Evolutionary conservation across 164 flowering plant genomes (phyloP).

Genomic region (Cinnamomum micranthum): DNA sequence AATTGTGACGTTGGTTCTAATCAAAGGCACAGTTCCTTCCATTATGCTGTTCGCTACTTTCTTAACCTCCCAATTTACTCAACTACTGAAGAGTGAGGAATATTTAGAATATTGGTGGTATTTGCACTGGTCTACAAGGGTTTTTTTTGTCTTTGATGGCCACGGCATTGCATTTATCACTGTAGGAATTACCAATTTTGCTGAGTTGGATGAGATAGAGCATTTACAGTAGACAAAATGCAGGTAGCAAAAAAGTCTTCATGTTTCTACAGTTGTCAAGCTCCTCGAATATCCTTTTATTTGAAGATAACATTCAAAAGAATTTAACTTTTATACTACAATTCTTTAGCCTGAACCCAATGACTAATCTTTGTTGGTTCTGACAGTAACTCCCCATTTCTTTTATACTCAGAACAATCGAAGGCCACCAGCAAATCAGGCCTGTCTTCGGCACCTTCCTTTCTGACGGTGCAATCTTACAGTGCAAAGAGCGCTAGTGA

Average conservation of each 20-base stretch:
- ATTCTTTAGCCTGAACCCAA: not conserved
- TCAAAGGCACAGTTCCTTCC: not conserved
- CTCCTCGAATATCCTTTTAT: not conserved
- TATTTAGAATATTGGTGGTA: not conserved
- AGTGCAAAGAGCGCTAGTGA: conserved; percentile 15
- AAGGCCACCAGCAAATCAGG: not conserved
- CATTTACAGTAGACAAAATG: not conserved
- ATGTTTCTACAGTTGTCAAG: not conserved
- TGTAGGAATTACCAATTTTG: not conserved
- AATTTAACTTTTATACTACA: not conserved
- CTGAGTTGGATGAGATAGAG: not conserved
- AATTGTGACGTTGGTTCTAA: not conserved
- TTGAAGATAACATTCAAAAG: not conserved
- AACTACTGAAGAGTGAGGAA: not conserved
- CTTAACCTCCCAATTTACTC: not conserved
- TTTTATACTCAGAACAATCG: not conserved
- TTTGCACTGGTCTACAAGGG: not conserved
- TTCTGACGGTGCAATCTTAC: conserved; percentile 34
- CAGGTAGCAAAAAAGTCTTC: not conserved
- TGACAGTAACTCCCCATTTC: not conserved
- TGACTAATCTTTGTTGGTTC: not conserved
- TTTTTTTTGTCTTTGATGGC: not conserved
- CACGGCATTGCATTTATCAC: not conserved
- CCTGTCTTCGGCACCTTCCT: conserved; percentile 19
- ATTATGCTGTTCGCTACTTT: not conserved